Base-by-base conservation (phyloP, 129 eudicot species). In the Smallanthus sonchifolius region DNA sequence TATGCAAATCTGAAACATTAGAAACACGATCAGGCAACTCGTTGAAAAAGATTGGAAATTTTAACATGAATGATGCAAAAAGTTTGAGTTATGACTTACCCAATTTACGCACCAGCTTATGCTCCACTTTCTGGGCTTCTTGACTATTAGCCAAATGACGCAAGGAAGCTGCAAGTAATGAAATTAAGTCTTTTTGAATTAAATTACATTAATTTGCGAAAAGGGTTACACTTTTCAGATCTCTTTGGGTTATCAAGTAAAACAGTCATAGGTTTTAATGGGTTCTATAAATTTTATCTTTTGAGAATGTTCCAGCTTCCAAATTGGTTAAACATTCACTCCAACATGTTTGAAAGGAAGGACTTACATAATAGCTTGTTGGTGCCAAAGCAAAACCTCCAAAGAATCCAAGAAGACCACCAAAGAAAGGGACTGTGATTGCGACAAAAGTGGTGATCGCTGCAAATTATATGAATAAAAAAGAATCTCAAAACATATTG, bases 311-410 rank as follows among this genome's bases (percentile, higher is more conserved):
- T 9, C 4, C 35, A 56, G 14, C 30, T 9, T 9, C 4, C 35
- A 56, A 5, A 56, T 56, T 56, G 63, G 35, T 56, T 56, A 19
- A 56, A 56, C 15, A 56, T 20, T 54, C 4, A 54, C 8, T 54
- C 60, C 34, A 36, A 37, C 10, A 16, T 56, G 40, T 14, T 19
- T 56, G 55, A 56, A 72, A 24, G 15, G 30, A 19, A 47, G 20
- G 32, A 30, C 85, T 85, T 67, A 91, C 94, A 52, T 40, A 87
- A 65, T 87, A 90, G 51, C 88, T 51, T 32, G 91, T 87, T 51
- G 94, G 96, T 47, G 91, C 91, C 76, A 87, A 78, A 48, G 95
- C 95, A 76, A 91, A 83, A 14, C 95, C 95, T 65, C 90, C 92
- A 71, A 88, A 86, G 86, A 91, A 91, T 70, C 94, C 91, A 69